Evolutionary conservation across 805 yeast species (phyloP).

Genomic region (Cyberlindnera petersonii): DNA sequence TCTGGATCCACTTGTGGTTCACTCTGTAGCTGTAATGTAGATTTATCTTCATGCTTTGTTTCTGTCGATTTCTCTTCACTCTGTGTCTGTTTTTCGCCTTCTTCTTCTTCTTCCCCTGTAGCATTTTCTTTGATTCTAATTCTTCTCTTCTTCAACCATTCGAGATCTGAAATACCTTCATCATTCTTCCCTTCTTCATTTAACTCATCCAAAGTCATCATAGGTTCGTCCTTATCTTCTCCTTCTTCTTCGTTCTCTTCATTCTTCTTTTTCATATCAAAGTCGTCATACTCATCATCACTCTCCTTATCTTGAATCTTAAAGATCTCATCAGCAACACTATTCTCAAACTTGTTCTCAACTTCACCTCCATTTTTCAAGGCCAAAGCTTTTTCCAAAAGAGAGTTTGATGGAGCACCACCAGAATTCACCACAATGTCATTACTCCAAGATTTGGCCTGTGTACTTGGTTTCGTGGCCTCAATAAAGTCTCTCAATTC

Average conservation of each 20-base stretch:
- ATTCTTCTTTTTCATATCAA: constrained; percentile 33
- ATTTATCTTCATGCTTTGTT: constrained; percentile 14
- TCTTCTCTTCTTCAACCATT: constrained; percentile 80
- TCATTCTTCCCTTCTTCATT: constrained; percentile 31
- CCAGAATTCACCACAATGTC: constrained; percentile 36
- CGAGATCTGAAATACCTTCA: constrained; percentile 65
- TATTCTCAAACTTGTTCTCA: constrained; percentile 20
- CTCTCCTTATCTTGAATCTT: constrained; percentile 35
- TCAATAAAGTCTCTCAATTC: constrained; percentile 77
- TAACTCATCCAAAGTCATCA: constrained; percentile 40
- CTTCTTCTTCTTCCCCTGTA: constrained; percentile 12
- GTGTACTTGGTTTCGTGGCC: constrained; percentile 72
- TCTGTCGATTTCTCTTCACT: constrained; percentile 12
- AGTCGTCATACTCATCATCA: constrained; percentile 42
- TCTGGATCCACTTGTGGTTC: constrained; percentile 27
- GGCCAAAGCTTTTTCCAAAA: constrained; percentile 38
- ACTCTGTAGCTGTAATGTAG: constrained; percentile 28
- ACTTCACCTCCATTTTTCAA: constrained; percentile 27
- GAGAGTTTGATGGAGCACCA: constrained; percentile 32
- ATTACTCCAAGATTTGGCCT: constrained; percentile 69
- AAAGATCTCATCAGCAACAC: constrained; percentile 26
- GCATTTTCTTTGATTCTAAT: constrained; percentile 59
- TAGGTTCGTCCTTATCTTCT: constrained; percentile 45
- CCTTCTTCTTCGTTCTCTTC: constrained; percentile 43
- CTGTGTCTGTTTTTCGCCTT: constrained; percentile 14